These are phyloP conservation scores for Penicillium glabrum DNA, from an alignment of 2,329 filamentous ascomycete genomes.

Conservation along the genomic window DNA sequence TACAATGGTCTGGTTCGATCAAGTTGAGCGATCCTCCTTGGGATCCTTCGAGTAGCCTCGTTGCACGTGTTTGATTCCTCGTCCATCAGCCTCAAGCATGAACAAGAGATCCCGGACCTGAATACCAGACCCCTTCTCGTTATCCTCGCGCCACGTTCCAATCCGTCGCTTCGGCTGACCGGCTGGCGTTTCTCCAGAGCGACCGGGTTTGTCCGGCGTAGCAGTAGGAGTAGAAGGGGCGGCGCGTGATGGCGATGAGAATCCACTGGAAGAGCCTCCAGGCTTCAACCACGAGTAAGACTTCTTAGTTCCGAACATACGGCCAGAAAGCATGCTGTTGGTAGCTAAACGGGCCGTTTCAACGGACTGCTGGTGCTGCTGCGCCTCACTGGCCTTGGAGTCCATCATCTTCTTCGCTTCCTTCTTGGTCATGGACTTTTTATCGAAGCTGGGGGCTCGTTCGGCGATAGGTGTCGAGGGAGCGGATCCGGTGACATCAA, in stretches of 20 bases:
- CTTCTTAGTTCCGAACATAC: slow-evolving; percentile 48
- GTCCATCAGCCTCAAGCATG: slow-evolving; percentile 76
- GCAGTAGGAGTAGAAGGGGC: slow-evolving; percentile 30
- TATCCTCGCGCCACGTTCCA: slow-evolving; percentile 77
- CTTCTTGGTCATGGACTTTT: slow-evolving; percentile 80
- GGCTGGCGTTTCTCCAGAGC: slow-evolving; percentile 31
- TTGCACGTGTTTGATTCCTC: slow-evolving; percentile 43
- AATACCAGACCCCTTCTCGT: slow-evolving; percentile 72
- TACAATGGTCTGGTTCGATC: slow-evolving; percentile 19
- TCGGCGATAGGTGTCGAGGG: slow-evolving; percentile 49
- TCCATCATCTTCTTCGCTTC: slow-evolving; percentile 77
- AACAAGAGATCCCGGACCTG: slow-evolving; percentile 81
- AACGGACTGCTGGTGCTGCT: slow-evolving; percentile 79
- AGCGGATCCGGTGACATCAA: slow-evolving; percentile 62
- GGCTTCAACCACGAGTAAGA: slow-evolving; percentile 50
- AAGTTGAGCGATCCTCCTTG: slow-evolving; percentile 40
- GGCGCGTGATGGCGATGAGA: slow-evolving; percentile 38
- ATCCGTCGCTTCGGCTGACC: slow-evolving; percentile 57
- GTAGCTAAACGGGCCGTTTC: slow-evolving; percentile 76
- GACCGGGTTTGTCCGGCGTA: slow-evolving; percentile 31
- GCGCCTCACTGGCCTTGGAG: slow-evolving; percentile 70
- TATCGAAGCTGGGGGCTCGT: slow-evolving; percentile 60
- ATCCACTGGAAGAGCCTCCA: slow-evolving; percentile 36
- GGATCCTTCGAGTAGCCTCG: slow-evolving; percentile 44
- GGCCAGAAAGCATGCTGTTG: slow-evolving; percentile 58